phyloP scores from a whole-genome alignment of 2,329 filamentous ascomycete species.

The Phialemoniopsis sp. region DNA sequence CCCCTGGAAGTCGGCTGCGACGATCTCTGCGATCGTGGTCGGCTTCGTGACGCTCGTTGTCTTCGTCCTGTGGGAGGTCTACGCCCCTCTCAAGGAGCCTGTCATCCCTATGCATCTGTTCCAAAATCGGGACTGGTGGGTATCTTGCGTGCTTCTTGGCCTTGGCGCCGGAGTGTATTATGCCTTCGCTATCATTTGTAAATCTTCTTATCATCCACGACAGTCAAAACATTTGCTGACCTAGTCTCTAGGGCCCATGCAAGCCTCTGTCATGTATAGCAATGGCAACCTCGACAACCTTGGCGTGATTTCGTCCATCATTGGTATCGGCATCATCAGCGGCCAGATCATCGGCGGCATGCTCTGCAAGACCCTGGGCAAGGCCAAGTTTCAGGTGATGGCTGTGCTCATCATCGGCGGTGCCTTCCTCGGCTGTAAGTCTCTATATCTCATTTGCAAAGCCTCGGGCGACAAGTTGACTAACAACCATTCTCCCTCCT shows the following conservation, averaged over 20 bases:
- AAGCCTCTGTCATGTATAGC: constrained; percentile 15
- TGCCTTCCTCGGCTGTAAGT: constrained; percentile 12
- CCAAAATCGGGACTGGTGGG: constrained; percentile 21
- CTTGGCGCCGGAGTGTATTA: constrained; percentile 27
- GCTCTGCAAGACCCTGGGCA: constrained; percentile 13
- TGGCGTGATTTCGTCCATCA: constrained; percentile 13
- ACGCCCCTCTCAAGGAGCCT: constrained; percentile 25
- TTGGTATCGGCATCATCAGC: constrained; percentile 14
- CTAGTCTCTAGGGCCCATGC: constrained; percentile 19
- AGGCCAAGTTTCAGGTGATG: constrained; percentile 17
- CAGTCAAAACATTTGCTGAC: constrained; percentile 21
- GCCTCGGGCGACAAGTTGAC: too few species aligned
- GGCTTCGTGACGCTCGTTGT: constrained; percentile 10
- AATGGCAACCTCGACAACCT: constrained; percentile 13
- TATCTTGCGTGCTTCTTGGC: constrained; percentile 17
- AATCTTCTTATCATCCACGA: too few species aligned
- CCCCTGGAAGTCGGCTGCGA: constrained; percentile 32
- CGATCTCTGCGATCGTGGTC: constrained; percentile 5
- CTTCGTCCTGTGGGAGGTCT: constrained; percentile 19
- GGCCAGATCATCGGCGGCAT: constrained; percentile 20
- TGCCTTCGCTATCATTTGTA: constrained; percentile 21
- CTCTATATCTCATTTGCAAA: not conserved
- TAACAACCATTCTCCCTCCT: too few species aligned
- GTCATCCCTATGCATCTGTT: constrained; percentile 29
- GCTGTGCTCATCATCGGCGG: constrained; percentile 15